Conservation (phyloP, 1,139 yeast genomes). For the Taphrina communis region DNA sequence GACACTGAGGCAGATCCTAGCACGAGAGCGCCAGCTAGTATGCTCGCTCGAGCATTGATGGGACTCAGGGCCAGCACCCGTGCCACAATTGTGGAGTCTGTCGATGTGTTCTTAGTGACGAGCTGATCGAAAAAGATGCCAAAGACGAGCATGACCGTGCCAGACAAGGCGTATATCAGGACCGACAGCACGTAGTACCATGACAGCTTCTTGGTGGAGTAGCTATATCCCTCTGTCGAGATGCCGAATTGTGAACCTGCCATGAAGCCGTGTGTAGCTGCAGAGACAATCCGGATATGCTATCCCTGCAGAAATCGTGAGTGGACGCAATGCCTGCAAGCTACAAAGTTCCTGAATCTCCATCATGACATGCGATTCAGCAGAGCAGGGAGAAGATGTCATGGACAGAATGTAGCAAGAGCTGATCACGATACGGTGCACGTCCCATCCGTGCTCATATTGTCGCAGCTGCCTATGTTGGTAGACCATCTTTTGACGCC, state of each 20-base stretch:
- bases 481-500: too few species aligned
- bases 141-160: conserved; percentile 19
- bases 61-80: conserved; percentile 16
- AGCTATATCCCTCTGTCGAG: conserved; percentile 8
- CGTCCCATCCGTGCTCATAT: conserved; percentile 15
- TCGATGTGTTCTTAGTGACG: background rate
- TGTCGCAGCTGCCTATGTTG: background rate
- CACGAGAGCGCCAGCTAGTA: conserved; percentile 13
- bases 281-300: background rate
- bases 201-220: conserved; percentile 9
- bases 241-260: conserved; percentile 10
- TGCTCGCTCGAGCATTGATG: conserved; percentile 15
- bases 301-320: background rate
- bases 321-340: background rate
- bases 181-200: conserved; percentile 6
- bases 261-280: background rate
- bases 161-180: conserved; percentile 21
- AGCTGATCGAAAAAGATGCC: background rate
- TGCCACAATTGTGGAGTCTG: background rate
- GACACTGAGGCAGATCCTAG: conserved; percentile 2
- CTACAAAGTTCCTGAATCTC: too few species aligned
- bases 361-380: too few species aligned
- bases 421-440: conserved; percentile 1
- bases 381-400: too few species aligned
- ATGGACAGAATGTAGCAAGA: too few species aligned